These are phyloP conservation scores for Tuber calosporum DNA, from an alignment of 495 filamentous ascomycete genomes.

Conservation along the genomic window DNA sequence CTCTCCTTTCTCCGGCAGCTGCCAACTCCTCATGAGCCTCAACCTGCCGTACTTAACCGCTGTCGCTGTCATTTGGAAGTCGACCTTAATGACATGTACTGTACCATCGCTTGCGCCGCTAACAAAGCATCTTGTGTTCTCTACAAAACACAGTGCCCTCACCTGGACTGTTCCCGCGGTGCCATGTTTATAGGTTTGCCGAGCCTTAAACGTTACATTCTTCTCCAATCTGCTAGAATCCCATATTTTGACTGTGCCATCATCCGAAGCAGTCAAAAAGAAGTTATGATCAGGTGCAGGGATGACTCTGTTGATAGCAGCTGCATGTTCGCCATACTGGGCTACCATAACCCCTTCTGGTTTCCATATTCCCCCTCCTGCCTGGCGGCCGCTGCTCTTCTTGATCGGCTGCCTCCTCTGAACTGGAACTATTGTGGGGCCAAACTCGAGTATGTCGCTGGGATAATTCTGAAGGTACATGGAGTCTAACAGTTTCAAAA, in stretches of 20 bases:
- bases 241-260: constrained; percentile 89
- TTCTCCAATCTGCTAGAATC: constrained; percentile 82
- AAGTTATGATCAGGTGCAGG: constrained; percentile 87
- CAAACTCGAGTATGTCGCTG: constrained; percentile 67
- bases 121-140: constrained; percentile 87
- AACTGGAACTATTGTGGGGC: constrained; percentile 70
- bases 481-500: constrained; percentile 76
- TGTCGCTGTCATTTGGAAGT: constrained; percentile 55
- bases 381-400: constrained; percentile 48
- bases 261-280: constrained; percentile 89
- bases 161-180: constrained; percentile 56
- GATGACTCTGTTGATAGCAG: constrained; percentile 71
- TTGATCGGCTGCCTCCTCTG: constrained; percentile 57
- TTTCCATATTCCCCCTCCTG: constrained; percentile 55
- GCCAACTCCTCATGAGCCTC: constrained; percentile 67
- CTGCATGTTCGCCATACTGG: constrained; percentile 79
- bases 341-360: constrained; percentile 78
- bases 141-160: constrained; percentile 76
- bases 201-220: constrained; percentile 75
- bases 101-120: constrained; percentile 85
- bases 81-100: constrained; percentile 80
- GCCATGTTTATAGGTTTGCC: constrained; percentile 77
- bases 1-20: constrained; percentile 60
- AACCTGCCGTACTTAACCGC: constrained; percentile 70
- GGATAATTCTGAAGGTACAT: constrained; percentile 90